These are phyloP conservation scores for Aspergillus texensis DNA, from an alignment of 2,329 filamentous ascomycete species.

Conservation along the genomic window DNA sequence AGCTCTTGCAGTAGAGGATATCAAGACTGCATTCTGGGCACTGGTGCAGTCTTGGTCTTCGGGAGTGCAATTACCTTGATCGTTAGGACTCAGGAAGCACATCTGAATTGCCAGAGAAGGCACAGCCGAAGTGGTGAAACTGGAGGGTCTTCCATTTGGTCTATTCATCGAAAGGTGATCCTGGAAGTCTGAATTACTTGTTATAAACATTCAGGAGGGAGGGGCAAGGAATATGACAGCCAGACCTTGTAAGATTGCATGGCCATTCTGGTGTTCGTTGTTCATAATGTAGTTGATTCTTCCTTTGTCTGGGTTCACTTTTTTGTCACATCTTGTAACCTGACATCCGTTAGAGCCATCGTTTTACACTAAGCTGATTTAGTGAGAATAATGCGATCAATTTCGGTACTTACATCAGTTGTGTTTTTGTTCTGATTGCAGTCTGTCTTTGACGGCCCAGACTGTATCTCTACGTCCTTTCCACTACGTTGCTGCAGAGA, in stretches of 20 bases:
- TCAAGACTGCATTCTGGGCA: constrained; percentile 11
- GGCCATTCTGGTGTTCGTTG: not conserved
- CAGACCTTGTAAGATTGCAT: constrained; percentile 4
- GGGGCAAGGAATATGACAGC: not conserved
- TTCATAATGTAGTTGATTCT: not conserved
- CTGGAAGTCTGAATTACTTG: constrained; percentile 3
- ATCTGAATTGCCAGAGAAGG: constrained; percentile 12
- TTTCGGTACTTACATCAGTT: not conserved
- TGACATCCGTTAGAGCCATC: not conserved
- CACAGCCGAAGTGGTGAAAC: not conserved
- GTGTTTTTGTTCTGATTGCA: not conserved
- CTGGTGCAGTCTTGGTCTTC: not conserved
- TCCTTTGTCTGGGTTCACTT: not conserved
- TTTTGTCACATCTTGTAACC: not conserved
- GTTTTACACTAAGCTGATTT: not conserved
- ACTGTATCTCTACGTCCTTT: not conserved
- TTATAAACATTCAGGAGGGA: not conserved
- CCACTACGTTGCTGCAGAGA: not conserved
- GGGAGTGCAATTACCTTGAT: not conserved
- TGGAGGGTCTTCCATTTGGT: too few relatives aligned
- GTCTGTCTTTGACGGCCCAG: not conserved
- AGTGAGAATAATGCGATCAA: too few relatives aligned
- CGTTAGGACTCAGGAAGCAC: constrained; percentile 9
- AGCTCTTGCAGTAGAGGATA: constrained; percentile 9
- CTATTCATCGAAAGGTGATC: not conserved